Conservation (phyloP, 495 filamentous ascomycete species). For the Aspergillus kassunensis region DNA sequence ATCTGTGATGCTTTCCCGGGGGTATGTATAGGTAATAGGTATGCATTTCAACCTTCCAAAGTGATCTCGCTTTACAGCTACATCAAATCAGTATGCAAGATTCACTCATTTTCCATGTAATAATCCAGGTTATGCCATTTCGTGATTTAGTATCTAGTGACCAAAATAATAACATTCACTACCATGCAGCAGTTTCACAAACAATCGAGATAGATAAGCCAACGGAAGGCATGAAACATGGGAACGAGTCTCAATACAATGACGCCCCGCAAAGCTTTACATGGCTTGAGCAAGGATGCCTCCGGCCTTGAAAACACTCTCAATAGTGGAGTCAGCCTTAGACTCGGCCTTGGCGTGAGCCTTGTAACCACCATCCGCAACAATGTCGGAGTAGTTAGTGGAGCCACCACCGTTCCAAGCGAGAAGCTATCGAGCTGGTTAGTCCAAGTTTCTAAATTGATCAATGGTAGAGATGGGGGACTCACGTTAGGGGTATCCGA, state of each 20-base stretch:
- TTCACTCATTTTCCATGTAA: background rate
- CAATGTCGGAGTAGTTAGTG: conserved; percentile 83
- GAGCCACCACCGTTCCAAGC: conserved; percentile 98
- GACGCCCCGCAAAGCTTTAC: conserved; percentile 1
- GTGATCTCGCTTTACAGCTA: too few relatives aligned
- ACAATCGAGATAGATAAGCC: conserved; percentile 1
- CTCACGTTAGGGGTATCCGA: conserved; percentile 73
- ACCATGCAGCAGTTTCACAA: background rate
- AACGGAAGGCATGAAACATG: background rate
- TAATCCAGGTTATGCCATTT: background rate
- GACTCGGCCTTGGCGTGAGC: conserved; percentile 8
- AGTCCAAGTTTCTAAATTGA: conserved; percentile 15
- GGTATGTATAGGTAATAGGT: too few relatives aligned
- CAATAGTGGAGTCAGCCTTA: background rate
- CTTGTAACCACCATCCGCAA: conserved; percentile 57
- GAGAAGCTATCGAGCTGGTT: conserved; percentile 63
- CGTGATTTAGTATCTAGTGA: conserved; percentile 8
- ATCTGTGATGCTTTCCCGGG: background rate
- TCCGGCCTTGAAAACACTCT: conserved; percentile 26
- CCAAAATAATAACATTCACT: conserved; percentile 13
- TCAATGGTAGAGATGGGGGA: conserved; percentile 10
- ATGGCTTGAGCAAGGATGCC: conserved; percentile 15
- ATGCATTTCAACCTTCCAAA: too few relatives aligned
- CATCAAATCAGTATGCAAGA: background rate
- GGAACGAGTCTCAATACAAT: conserved; percentile 1